Base-by-base conservation (phyloP, 495 filamentous ascomycete species). In the Echria macrotheca region DNA sequence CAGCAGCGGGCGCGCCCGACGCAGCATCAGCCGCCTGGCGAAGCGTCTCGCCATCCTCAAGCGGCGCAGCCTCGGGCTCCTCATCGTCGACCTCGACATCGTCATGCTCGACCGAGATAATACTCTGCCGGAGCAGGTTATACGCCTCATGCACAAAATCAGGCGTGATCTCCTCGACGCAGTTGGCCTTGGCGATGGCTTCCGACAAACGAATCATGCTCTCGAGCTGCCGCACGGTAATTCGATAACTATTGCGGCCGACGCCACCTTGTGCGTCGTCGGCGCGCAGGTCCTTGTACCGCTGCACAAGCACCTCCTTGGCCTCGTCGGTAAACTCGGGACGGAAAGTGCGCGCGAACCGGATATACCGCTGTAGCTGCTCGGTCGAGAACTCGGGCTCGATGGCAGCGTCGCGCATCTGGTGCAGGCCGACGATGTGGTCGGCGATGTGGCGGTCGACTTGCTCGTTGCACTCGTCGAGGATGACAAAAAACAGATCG, bases 401-500 rank as follows among this genome's bases (percentile, higher is more conserved):
- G 32, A 99, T 84, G 25, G 91, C 91, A 33, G 83, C 86, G 58
- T 99, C 93, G 44, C 91, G 85, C 41, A 91, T 80, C 58, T 87
- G 89, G 69, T 99, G 93, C 50, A 99, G 84, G 50, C 84, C 84
- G 54, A 99, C 91, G 56, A 99, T 99, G 61, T 99, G 93, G 51
- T 89, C 76, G 0, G 93, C 94, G 0, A 98, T 74, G 55, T 90
- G 87, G 47, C 90, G 86, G 61, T 99, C 93, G 18, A 95, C 81
- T 14, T 72, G 65, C 68, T 97, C 93, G 60, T 96, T 93, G 63
- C 91, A 96, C 57, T 99, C 93, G 61, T 99, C 93, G 2, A 96
- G 83, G 38, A 99, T 86, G 53, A 99, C 90, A 63, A 99, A 99
- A 77, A 99, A 99, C 14, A 99, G 74, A 70, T 99, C 93, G 71